phyloP scores from a whole-genome alignment of 257 asterid species.

The Galeopsis tetrahit region DNA sequence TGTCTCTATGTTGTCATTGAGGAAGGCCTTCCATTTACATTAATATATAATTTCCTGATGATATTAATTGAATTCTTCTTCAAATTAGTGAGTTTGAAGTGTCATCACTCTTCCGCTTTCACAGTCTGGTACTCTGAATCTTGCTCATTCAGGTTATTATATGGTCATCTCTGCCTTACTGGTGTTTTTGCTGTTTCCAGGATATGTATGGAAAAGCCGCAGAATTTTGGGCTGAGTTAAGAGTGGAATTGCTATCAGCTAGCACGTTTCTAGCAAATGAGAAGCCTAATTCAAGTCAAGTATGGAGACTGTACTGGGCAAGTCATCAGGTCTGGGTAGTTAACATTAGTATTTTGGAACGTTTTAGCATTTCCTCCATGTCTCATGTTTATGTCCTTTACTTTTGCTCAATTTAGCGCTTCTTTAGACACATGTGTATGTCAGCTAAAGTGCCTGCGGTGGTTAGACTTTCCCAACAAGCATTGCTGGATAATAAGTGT shows the following conservation, averaged over 20 bases:
- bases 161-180: constrained; percentile 25
- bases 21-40: constrained; percentile 7
- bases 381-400: constrained; percentile 32
- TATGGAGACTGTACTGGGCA: constrained; percentile 99
- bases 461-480: constrained; percentile 79
- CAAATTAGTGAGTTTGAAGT: not conserved
- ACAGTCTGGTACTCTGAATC: constrained; percentile 13
- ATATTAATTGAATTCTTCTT: constrained; percentile 1
- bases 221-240: constrained; percentile 89
- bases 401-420: constrained; percentile 67
- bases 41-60: constrained; percentile 7
- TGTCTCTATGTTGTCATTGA: not conserved
- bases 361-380: constrained; percentile 11
- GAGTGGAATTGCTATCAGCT: constrained; percentile 84
- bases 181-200: constrained; percentile 49
- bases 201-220: constrained; percentile 90
- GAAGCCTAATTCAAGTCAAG: constrained; percentile 70
- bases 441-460: constrained; percentile 98
- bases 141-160: constrained; percentile 20
- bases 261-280: constrained; percentile 57
- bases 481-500: constrained; percentile 75
- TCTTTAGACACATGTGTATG: constrained; percentile 96
- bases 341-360: constrained; percentile 20
- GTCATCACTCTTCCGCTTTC: constrained; percentile 5
- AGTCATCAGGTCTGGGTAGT: constrained; percentile 77